Percentiles rank a stretch among this genome's conserved stretches.
Conservation (phyloP, 495 filamentous ascomycete genomes). For the Penicillium atrosanguineum region DNA sequence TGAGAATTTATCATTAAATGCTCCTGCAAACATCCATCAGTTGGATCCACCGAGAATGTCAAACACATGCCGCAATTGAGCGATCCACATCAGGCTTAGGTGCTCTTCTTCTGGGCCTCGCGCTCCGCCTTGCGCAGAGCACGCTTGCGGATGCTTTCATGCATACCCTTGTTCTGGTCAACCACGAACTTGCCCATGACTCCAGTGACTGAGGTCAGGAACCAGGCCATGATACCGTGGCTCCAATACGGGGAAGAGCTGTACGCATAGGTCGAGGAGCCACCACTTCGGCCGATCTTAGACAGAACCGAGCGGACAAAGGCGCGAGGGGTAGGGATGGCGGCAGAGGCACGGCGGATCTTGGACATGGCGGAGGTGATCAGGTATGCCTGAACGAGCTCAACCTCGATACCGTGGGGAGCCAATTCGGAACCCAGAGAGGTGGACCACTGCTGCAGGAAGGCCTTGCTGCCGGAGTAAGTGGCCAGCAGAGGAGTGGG, state of each 20-base stretch:
- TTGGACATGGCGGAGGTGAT: constrained; percentile 97
- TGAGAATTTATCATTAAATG: not conserved
- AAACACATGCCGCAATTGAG: not conserved
- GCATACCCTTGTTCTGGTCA: constrained; percentile 71
- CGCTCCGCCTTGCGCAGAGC: constrained; percentile 87
- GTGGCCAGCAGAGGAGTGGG: constrained; percentile 93
- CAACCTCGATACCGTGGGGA: constrained; percentile 73
- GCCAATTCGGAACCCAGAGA: constrained; percentile 81
- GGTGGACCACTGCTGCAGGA: constrained; percentile 94
- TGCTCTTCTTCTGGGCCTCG: constrained; percentile 56
- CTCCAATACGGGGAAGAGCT: constrained; percentile 92
- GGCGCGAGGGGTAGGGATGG: constrained; percentile 75
- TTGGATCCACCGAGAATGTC: not conserved
- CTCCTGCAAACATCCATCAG: not conserved
- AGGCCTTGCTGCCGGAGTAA: constrained; percentile 97
- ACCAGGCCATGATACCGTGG: constrained; percentile 87
- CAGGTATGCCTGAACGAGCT: constrained; percentile 85
- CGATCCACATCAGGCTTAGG: constrained; percentile 16
- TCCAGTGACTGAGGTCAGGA: constrained; percentile 67
- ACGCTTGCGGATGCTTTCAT: constrained; percentile 80
- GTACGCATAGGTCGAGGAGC: constrained; percentile 68
- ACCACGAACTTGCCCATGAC: constrained; percentile 61
- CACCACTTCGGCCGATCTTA: constrained; percentile 78
- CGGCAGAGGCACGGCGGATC: constrained; percentile 69
- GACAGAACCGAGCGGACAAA: constrained; percentile 78